Conservation (phyloP, 2,329 filamentous ascomycete species). For the Microcyclospora tardicrescens region DNA sequence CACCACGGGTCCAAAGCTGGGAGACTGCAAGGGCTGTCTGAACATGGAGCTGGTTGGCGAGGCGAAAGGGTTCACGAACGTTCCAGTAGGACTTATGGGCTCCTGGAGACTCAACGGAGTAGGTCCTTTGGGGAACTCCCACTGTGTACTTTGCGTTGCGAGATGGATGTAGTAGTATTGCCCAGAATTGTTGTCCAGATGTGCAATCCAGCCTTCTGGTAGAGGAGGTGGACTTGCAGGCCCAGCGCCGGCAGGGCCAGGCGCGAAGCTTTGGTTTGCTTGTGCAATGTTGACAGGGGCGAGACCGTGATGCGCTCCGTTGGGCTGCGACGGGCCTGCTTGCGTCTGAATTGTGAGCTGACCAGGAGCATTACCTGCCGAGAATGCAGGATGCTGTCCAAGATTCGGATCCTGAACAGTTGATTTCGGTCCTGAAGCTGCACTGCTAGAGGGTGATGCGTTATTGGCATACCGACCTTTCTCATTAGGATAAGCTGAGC, state of each 20-base stretch:
- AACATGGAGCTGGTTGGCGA: constrained; percentile 37
- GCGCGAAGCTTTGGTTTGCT: constrained; percentile 20
- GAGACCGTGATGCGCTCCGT: constrained; percentile 18
- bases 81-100: constrained; percentile 67
- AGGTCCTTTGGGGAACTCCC: constrained; percentile 95
- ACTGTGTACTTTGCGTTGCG: constrained; percentile 88
- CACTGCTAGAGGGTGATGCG: constrained; percentile 18
- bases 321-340: constrained; percentile 24
- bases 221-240: constrained; percentile 81
- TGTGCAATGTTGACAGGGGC: constrained; percentile 30
- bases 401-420: constrained; percentile 26
- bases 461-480: constrained; percentile 47
- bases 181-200: constrained; percentile 86
- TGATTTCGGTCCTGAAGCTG: constrained; percentile 14
- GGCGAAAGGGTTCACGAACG: constrained; percentile 31
- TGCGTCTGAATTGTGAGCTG: neutral
- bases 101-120: constrained; percentile 77
- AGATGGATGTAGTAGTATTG: constrained; percentile 99
- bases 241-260: constrained; percentile 36
- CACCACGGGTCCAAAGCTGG: constrained; percentile 56
- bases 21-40: constrained; percentile 60
- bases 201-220: constrained; percentile 96
- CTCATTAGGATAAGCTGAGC: constrained; percentile 59
- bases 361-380: constrained; percentile 58
- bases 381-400: constrained; percentile 69